phyloP scores from a whole-genome alignment of 306 rosid genomes.

The Ceratonia siliqua region DNA sequence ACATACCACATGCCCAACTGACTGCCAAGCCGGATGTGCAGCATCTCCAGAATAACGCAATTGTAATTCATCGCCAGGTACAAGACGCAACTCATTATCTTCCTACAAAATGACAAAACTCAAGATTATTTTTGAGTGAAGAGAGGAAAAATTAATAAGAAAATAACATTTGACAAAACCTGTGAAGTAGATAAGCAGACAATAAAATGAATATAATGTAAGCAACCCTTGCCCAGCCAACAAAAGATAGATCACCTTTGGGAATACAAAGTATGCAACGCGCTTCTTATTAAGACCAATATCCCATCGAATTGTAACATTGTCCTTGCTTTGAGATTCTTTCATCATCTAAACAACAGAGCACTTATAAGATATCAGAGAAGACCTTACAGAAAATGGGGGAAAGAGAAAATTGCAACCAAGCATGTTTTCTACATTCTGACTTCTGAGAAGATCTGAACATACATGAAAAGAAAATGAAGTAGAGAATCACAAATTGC shows the following conservation, averaged over 20 bases:
- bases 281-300: slow-evolving; percentile 98
- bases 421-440: neutral
- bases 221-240: neutral
- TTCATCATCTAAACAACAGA: slow-evolving; percentile 85
- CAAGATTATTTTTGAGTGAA: slow-evolving; percentile 18
- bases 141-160: neutral
- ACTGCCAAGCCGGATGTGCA: slow-evolving; percentile 99
- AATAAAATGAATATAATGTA: neutral
- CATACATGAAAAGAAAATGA: neutral
- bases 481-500: neutral
- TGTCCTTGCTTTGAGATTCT: slow-evolving; percentile 99
- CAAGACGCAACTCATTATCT: slow-evolving; percentile 97
- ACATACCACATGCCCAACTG: slow-evolving; percentile 98
- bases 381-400: slow-evolving; percentile 24
- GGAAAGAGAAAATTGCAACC: neutral
- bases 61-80: slow-evolving; percentile 97
- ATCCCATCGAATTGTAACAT: slow-evolving; percentile 93
- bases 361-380: slow-evolving; percentile 27
- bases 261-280: slow-evolving; percentile 92
- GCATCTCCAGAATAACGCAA: slow-evolving; percentile 99
- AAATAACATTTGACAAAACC: slow-evolving; percentile 1
- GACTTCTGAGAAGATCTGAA: neutral
- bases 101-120: slow-evolving; percentile 57
- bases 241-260: slow-evolving; percentile 63
- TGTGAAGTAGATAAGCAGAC: neutral